Percentiles rank a stretch among this genome's conserved stretches.
Evolutionary conservation across 495 filamentous ascomycete species (phyloP).

Genomic region (Penicillium waksmanii): DNA sequence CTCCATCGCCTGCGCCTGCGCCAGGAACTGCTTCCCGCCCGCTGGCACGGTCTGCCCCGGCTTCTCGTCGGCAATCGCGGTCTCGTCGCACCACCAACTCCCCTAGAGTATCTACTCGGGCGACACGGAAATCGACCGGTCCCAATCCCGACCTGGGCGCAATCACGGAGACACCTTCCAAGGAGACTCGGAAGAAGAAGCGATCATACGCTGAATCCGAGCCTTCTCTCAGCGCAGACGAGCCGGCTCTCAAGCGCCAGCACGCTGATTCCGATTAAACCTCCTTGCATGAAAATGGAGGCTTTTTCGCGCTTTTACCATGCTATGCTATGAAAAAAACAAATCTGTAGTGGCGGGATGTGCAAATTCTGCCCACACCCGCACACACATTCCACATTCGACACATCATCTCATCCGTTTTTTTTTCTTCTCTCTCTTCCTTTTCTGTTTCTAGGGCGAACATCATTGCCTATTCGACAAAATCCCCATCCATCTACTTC

Average conservation of each 20-base stretch:
- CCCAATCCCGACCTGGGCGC: conserved; percentile 4
- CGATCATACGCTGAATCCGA: conserved; percentile 18
- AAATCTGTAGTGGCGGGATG: neutral
- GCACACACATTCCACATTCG: neutral
- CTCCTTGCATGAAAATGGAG: neutral
- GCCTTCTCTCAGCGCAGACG: neutral
- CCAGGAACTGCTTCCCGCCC: conserved; percentile 9
- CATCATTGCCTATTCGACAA: neutral
- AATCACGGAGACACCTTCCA: neutral
- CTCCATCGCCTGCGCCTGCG: conserved; percentile 5
- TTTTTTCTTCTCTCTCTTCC: conserved; percentile 2
- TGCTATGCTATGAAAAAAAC: neutral
- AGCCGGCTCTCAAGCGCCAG: conserved; percentile 23
- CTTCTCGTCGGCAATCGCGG: conserved; percentile 10
- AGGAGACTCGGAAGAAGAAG: conserved; percentile 14
- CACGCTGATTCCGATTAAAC: conserved; percentile 16
- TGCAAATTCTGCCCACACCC: neutral
- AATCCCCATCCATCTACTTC: neutral
- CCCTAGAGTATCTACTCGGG: conserved; percentile 1
- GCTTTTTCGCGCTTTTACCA: neutral
- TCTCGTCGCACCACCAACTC: neutral
- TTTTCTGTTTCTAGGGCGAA: neutral
- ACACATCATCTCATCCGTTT: neutral
- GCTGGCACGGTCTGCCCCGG: conserved; percentile 10
- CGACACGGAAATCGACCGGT: conserved; percentile 4